Conservation (phyloP, 139 green algal genomes). For the Tetraselmis striata region DNA sequence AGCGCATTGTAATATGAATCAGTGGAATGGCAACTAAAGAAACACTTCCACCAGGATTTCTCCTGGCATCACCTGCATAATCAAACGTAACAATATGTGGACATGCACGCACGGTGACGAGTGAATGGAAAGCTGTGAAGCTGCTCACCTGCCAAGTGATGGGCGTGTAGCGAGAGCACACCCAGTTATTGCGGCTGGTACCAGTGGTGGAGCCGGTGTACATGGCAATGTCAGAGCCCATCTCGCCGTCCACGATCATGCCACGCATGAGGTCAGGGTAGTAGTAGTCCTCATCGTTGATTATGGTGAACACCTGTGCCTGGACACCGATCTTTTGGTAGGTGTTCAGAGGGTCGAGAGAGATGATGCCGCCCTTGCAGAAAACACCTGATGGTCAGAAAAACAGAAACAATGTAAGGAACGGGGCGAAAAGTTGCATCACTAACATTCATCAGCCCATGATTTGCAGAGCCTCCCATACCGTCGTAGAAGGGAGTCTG, state of each 20-base stretch:
- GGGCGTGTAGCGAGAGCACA: conserved; percentile 13
- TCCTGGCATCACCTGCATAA: no score
- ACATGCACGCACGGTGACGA: no score
- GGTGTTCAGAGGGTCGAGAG: conserved; percentile 2
- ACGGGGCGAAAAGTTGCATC: no score
- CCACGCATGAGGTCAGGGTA: conserved; percentile 17
- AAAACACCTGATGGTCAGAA: conserved; percentile 17
- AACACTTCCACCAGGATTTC: no score
- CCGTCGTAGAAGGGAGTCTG: no score
- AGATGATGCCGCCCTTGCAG: conserved; percentile 1
- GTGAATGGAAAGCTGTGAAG: no score
- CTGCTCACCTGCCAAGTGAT: conserved; percentile 21
- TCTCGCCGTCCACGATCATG: conserved; percentile 18
- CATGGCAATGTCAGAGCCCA: conserved; percentile 6
- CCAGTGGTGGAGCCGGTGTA: conserved; percentile 22
- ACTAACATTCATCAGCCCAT: no score
- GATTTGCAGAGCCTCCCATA: no score
- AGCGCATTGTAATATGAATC: no score
- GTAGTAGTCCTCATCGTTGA: conserved; percentile 25
- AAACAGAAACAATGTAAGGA: no score
- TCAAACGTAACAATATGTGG: no score
- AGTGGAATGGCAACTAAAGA: no score
- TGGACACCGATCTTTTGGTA: conserved; percentile 16
- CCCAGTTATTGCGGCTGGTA: conserved; percentile 11
- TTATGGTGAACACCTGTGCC: conserved; percentile 17